phyloP scores from a whole-genome alignment of 768 basidiomycete species.

The Russula griseocarnosa region DNA sequence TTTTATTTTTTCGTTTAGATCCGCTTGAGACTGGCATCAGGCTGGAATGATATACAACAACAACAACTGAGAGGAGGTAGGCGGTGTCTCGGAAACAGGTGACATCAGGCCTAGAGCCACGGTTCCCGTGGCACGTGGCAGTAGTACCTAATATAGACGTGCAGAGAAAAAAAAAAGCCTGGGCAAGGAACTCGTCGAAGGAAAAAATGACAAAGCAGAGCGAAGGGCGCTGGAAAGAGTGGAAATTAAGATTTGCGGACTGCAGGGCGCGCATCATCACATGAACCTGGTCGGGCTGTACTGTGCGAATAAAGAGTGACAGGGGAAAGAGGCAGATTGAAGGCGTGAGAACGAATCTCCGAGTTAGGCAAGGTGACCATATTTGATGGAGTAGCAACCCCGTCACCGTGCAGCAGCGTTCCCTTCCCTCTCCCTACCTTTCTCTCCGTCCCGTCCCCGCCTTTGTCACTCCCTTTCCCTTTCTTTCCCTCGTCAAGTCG shows the following conservation, averaged over 20 bases:
- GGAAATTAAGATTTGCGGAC: neutral
- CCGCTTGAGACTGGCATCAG: neutral
- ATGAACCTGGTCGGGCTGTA: no score
- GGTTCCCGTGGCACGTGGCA: no score
- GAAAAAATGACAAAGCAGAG: neutral
- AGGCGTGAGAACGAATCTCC: conserved; percentile 6
- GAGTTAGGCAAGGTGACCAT: neutral
- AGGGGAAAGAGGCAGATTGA: neutral
- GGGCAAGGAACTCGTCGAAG: neutral
- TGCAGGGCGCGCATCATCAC: conserved; percentile 1
- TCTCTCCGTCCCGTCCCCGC: conserved; percentile 9
- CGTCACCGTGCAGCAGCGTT: neutral
- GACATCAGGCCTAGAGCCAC: no score
- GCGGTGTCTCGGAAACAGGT: neutral
- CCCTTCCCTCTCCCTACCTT: neutral
- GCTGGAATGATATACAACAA: neutral
- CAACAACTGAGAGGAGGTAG: neutral
- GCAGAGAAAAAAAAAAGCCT: neutral
- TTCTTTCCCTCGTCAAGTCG: conserved; percentile 14
- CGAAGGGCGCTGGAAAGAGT: no score
- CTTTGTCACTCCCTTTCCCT: conserved; percentile 24
- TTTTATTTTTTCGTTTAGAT: neutral
- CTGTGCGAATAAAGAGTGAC: neutral
- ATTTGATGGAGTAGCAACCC: neutral
- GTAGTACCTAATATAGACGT: no score